Evolutionary conservation across 2,329 filamentous ascomycete genomes (phyloP).

Genomic region (Clonostachys byssicola): DNA sequence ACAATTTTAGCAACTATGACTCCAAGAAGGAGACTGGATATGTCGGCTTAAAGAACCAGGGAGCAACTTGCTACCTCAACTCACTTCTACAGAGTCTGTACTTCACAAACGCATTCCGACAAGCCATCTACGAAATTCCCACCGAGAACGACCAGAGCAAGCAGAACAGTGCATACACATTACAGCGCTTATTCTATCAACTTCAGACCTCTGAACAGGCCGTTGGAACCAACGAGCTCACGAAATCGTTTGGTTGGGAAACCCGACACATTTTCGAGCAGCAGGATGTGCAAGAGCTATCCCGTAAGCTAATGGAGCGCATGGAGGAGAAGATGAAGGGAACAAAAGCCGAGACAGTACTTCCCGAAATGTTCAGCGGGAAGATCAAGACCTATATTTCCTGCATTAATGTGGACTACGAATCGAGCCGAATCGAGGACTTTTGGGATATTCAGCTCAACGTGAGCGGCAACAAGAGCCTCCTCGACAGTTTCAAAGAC

Average conservation of each 20-base stretch:
- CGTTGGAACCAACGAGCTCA: conserved; percentile 88
- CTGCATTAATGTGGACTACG: conserved; percentile 97
- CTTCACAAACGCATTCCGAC: conserved; percentile 85
- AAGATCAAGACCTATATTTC: conserved; percentile 99
- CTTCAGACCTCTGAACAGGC: conserved; percentile 81
- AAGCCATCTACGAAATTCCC: conserved; percentile 96
- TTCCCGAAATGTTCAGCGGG: conserved; percentile 89
- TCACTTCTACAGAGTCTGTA: conserved; percentile 81
- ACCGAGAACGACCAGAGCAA: conserved; percentile 79
- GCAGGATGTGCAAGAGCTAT: conserved; percentile 96
- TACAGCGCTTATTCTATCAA: conserved; percentile 92
- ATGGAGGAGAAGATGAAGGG: conserved; percentile 99
- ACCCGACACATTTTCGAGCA: conserved; percentile 97
- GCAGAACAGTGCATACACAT: conserved; percentile 85
- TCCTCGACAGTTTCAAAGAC: conserved; percentile 92
- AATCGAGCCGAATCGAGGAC: conserved; percentile 91
- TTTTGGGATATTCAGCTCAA: conserved; percentile 99
- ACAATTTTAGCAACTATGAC: conserved; percentile 91
- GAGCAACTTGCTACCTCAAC: conserved; percentile 86
- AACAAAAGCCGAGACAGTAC: conserved; percentile 81
- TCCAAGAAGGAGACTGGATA: conserved; percentile 99
- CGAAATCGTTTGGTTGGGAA: conserved; percentile 97
- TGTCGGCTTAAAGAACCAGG: conserved; percentile 94
- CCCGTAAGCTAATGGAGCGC: conserved; percentile 93
- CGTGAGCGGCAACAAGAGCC: conserved; percentile 86